phyloP scores from a whole-genome alignment of 2,329 filamentous ascomycete genomes.

The Apiospora sp. region DNA sequence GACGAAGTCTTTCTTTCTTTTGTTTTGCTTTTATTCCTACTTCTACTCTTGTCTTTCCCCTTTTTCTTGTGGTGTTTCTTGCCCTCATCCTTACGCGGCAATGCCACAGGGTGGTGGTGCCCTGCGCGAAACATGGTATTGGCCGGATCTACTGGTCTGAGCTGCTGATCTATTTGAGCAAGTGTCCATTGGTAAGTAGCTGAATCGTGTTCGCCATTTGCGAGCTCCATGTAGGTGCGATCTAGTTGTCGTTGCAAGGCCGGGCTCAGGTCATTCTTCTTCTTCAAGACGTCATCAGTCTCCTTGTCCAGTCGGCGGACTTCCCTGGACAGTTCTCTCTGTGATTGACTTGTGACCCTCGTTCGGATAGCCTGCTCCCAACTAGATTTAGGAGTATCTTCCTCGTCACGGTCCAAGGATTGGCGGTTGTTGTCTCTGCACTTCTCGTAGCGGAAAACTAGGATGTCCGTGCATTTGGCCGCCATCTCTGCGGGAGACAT shows the following conservation, averaged over 20 bases:
- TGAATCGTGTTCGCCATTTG: constrained; percentile 44
- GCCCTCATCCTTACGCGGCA: no score
- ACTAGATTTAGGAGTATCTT: constrained; percentile 42
- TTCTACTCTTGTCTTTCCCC: neutral
- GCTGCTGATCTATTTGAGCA: constrained; percentile 53
- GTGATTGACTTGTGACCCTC: constrained; percentile 47
- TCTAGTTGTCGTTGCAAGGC: constrained; percentile 54
- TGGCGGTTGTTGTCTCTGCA: constrained; percentile 35
- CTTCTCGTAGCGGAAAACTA: constrained; percentile 53
- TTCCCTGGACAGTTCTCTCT: constrained; percentile 46
- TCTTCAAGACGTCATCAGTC: constrained; percentile 45
- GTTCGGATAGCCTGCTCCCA: constrained; percentile 50
- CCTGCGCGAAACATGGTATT: neutral
- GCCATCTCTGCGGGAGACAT: constrained; percentile 49
- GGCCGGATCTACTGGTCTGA: constrained; percentile 40
- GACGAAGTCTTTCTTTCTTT: constrained; percentile 22
- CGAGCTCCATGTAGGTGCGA: constrained; percentile 45
- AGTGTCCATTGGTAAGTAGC: constrained; percentile 50
- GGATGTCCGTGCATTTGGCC: constrained; percentile 49
- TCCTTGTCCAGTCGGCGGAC: constrained; percentile 48
- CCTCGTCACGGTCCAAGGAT: constrained; percentile 46
- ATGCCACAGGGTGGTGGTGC: neutral
- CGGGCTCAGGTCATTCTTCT: constrained; percentile 46
- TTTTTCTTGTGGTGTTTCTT: neutral
- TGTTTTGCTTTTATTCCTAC: constrained; percentile 24